Evolutionary conservation across 2,329 filamentous ascomycete species (phyloP).

Genomic region (Emericellopsis atlantica): DNA sequence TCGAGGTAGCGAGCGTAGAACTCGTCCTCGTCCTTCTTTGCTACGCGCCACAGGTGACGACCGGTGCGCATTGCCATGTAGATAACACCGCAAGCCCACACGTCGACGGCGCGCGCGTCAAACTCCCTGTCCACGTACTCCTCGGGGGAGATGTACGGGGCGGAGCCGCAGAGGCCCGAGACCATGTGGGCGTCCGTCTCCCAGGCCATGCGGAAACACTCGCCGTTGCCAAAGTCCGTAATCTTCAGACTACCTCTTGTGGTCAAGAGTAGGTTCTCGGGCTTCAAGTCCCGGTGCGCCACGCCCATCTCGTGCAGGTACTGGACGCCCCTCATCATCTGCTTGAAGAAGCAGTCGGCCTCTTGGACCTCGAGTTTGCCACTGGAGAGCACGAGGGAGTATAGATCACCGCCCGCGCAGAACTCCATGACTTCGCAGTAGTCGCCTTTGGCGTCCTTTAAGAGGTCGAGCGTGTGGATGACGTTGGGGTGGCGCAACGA

Average conservation of each 20-base stretch:
- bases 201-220: conserved; percentile 99
- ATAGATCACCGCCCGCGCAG: conserved; percentile 90
- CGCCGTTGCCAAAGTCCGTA: conserved; percentile 96
- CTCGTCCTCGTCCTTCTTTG: conserved; percentile 92
- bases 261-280: conserved; percentile 89
- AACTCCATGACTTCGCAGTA: conserved; percentile 99
- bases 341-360: conserved; percentile 97
- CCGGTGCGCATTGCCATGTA: conserved; percentile 99
- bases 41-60: conserved; percentile 90
- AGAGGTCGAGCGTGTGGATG: conserved; percentile 89
- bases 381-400: conserved; percentile 81
- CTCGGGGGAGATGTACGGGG: conserved; percentile 93
- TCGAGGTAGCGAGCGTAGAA: conserved; percentile 93
- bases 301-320: conserved; percentile 99
- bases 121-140: conserved; percentile 95
- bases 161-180: conserved; percentile 87
- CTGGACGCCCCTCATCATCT: conserved; percentile 96
- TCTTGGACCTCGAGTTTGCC: conserved; percentile 86
- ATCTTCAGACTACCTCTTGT: conserved; percentile 91
- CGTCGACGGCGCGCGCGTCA: conserved; percentile 91
- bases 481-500: conserved; percentile 94
- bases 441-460: conserved; percentile 92
- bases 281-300: conserved; percentile 90
- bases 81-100: conserved; percentile 97
- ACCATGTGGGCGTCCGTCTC: conserved; percentile 98